Percentiles rank a stretch among this genome's conserved stretches.
Conservation (phyloP, 768 basidiomycete species). For the Russula dissimulans region DNA sequence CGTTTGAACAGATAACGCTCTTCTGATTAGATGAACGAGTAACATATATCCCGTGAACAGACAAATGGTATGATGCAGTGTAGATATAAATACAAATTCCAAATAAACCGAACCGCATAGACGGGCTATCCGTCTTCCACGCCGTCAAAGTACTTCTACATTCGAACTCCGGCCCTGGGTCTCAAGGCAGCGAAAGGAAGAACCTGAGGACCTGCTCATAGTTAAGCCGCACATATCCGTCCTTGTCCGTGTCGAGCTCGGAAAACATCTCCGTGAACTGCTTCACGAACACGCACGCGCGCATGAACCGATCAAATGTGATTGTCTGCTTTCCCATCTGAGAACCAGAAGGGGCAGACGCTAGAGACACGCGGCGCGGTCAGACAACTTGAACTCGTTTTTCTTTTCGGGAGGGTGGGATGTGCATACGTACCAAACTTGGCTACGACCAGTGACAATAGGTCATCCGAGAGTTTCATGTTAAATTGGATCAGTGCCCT, state of each 20-base stretch:
- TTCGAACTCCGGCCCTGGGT: not conserved
- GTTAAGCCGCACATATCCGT: constrained; percentile 57
- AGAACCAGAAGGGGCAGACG: constrained; percentile 23
- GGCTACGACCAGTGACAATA: constrained; percentile 56
- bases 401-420: not conserved
- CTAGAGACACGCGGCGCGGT: constrained; percentile 7
- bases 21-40: no score
- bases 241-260: constrained; percentile 49
- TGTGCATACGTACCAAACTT: constrained; percentile 63
- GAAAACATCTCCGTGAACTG: constrained; percentile 68
- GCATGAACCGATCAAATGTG: constrained; percentile 79
- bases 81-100: no score
- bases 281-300: constrained; percentile 76
- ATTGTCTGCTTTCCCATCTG: constrained; percentile 43
- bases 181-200: constrained; percentile 43
- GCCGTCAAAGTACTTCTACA: no score
- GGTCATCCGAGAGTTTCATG: constrained; percentile 56
- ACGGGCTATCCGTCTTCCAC: no score
- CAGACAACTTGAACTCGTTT: no score
- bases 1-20: no score
- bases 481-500: constrained; percentile 69
- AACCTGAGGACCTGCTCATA: constrained; percentile 66
- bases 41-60: no score
- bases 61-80: no score
- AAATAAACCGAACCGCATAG: no score